These are phyloP conservation scores for Claviceps cyperi DNA, from an alignment of 2,329 filamentous ascomycete species.

Conservation along the genomic window DNA sequence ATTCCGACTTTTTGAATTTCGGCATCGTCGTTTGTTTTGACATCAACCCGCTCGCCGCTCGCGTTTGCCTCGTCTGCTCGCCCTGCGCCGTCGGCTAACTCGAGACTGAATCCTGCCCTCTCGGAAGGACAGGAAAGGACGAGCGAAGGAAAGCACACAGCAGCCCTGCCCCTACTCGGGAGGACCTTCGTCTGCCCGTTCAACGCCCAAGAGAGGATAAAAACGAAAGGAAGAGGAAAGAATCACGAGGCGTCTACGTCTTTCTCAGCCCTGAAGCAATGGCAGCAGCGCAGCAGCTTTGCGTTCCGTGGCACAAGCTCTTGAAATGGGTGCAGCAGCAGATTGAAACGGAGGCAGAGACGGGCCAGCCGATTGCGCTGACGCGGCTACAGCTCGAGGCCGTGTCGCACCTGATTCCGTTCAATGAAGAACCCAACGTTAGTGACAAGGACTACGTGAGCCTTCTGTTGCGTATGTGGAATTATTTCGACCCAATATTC, in stretches of 20 bases:
- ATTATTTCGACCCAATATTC: neutral
- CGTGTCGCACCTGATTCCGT: constrained; percentile 24
- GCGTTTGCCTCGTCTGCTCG: too few relatives aligned
- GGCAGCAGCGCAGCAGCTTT: neutral
- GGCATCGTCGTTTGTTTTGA: too few relatives aligned
- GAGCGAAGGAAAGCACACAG: too few relatives aligned
- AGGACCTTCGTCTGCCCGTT: too few relatives aligned
- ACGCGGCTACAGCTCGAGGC: constrained; percentile 24
- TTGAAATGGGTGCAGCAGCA: constrained; percentile 27
- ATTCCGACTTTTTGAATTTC: too few relatives aligned
- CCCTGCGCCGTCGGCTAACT: too few relatives aligned
- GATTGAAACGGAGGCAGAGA: constrained; percentile 19
- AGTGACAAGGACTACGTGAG: constrained; percentile 16
- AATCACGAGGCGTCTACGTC: too few relatives aligned
- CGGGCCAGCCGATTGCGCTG: constrained; percentile 21
- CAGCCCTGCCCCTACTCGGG: too few relatives aligned
- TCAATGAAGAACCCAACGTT: constrained; percentile 15
- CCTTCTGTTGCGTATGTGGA: constrained; percentile 14
- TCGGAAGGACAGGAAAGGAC: too few relatives aligned
- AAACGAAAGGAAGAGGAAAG: neutral
- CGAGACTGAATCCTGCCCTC: too few relatives aligned
- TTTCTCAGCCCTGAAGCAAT: neutral
- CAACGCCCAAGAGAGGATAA: too few relatives aligned
- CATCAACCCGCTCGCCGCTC: too few relatives aligned
- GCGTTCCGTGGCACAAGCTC: constrained; percentile 20